These are phyloP conservation scores for Wickerhamiella bombiphila DNA, from an alignment of 805 yeast species.

Conservation along the genomic window DNA sequence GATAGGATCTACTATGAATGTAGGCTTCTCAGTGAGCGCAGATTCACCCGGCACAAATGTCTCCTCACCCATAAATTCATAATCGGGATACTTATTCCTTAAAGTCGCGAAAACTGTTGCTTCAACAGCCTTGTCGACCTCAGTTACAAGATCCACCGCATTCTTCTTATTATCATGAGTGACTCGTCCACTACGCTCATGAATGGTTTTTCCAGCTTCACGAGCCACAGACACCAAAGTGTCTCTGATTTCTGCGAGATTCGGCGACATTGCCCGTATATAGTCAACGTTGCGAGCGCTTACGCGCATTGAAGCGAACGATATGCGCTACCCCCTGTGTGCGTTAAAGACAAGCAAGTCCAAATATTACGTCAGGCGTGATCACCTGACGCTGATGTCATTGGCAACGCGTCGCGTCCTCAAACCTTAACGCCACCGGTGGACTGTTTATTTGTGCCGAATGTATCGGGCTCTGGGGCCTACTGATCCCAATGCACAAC, in stretches of 20 bases:
- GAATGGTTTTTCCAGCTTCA: slow-evolving; percentile 38
- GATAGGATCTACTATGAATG: slow-evolving; percentile 51
- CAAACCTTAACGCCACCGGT: no score
- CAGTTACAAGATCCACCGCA: slow-evolving; percentile 49
- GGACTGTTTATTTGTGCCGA: no score
- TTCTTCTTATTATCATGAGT: slow-evolving; percentile 42
- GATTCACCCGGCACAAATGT: slow-evolving; percentile 37
- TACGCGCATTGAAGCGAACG: neutral
- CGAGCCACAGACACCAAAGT: slow-evolving; percentile 29
- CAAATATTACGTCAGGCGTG: no score
- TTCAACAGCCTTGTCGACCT: slow-evolving; percentile 44
- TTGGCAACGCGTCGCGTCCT: no score
- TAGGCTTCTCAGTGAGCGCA: slow-evolving; percentile 35
- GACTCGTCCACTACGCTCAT: slow-evolving; percentile 33
- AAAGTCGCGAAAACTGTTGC: slow-evolving; percentile 25
- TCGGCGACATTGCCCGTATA: no score
- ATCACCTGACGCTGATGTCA: no score
- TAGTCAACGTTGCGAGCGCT: neutral
- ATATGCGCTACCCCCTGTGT: neutral
- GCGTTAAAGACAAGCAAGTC: no score
- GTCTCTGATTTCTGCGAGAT: slow-evolving; percentile 25
- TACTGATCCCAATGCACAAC: no score
- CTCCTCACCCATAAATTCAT: slow-evolving; percentile 48
- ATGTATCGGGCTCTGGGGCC: no score
- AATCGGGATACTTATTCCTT: slow-evolving; percentile 31